phyloP scores from a whole-genome alignment of 768 basidiomycete genomes.

The Polyporus arcularius region DNA sequence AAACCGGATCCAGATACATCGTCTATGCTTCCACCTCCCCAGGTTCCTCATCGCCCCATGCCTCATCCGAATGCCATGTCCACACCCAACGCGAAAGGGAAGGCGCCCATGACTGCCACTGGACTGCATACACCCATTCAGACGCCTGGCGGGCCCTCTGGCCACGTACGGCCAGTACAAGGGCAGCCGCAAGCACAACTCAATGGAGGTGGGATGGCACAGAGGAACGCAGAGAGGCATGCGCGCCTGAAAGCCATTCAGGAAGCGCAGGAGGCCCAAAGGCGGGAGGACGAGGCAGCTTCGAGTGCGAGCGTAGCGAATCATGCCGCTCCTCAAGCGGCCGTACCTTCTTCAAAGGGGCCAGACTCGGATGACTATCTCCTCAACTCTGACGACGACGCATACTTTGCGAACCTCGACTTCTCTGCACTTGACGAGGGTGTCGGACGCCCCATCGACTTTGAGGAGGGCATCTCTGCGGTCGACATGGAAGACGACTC shows the following conservation, averaged over 20 bases:
- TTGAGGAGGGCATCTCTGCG: conserved; percentile 36
- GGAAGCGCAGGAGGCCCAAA: conserved; percentile 14
- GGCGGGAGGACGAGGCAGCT: conserved; percentile 8
- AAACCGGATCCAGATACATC: conserved; percentile 11
- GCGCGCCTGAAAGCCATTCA: conserved; percentile 10
- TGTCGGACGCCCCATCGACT: conserved; percentile 40
- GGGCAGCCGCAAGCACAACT: not conserved
- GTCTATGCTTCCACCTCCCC: conserved; percentile 34
- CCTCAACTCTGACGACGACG: conserved; percentile 68
- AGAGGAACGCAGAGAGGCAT: conserved; percentile 3
- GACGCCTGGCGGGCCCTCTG: conserved; percentile 32
- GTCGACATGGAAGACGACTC: conserved; percentile 4
- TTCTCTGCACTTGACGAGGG: conserved; percentile 40
- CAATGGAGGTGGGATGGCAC: conserved; percentile 5
- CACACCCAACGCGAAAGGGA: conserved; percentile 16
- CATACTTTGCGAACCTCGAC: conserved; percentile 57
- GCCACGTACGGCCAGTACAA: not conserved
- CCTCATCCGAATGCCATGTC: conserved; percentile 8
- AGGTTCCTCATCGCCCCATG: conserved; percentile 29
- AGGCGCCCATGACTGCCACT: conserved; percentile 2
- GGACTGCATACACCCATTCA: conserved; percentile 38
- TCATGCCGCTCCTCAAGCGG: not conserved
- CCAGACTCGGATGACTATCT: conserved; percentile 47
- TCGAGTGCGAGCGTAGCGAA: not conserved
- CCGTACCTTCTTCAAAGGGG: conserved; percentile 9